phyloP scores from a whole-genome alignment of 371 early-diverging fungal species.

The Actinomucor elegans region DNA sequence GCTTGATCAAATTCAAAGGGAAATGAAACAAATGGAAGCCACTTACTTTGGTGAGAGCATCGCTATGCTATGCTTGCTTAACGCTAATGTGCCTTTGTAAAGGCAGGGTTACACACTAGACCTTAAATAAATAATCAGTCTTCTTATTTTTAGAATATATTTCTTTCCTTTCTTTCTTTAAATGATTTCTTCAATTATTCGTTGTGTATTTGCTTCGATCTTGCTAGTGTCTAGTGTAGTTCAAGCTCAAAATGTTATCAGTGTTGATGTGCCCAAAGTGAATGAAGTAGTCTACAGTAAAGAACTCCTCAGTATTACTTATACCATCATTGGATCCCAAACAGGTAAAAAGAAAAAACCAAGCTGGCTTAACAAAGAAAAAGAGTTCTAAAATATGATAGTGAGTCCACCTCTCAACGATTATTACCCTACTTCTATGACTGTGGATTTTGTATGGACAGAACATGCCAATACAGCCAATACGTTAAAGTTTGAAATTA shows the following conservation, averaged over 20 bases:
- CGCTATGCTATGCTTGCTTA: conserved; percentile 55
- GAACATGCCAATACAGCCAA: conserved; percentile 12
- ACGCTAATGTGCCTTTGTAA: conserved; percentile 46
- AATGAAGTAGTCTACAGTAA: conserved; percentile 13
- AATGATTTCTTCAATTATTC: background rate
- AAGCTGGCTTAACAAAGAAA: no score
- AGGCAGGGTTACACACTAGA: conserved; percentile 2
- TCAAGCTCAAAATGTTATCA: conserved; percentile 1
- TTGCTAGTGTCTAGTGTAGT: background rate
- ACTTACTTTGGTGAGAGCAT: conserved; percentile 68
- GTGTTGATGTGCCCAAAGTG: conserved; percentile 8
- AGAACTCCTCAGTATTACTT: conserved; percentile 4
- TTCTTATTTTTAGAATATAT: conserved; percentile 2
- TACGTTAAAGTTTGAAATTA: conserved; percentile 2
- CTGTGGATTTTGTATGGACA: conserved; percentile 15
- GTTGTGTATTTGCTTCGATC: background rate
- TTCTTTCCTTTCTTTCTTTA: background rate
- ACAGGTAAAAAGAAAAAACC: conserved; percentile 18
- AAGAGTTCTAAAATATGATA: no score
- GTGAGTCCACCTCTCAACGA: conserved; percentile 8
- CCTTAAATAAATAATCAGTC: background rate
- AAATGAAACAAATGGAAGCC: conserved; percentile 56
- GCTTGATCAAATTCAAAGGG: conserved; percentile 31
- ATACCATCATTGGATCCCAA: conserved; percentile 17
- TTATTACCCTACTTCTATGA: conserved; percentile 19